phyloP scores from a whole-genome alignment of 2,329 filamentous ascomycete species.

The Scedosporium boydii region DNA sequence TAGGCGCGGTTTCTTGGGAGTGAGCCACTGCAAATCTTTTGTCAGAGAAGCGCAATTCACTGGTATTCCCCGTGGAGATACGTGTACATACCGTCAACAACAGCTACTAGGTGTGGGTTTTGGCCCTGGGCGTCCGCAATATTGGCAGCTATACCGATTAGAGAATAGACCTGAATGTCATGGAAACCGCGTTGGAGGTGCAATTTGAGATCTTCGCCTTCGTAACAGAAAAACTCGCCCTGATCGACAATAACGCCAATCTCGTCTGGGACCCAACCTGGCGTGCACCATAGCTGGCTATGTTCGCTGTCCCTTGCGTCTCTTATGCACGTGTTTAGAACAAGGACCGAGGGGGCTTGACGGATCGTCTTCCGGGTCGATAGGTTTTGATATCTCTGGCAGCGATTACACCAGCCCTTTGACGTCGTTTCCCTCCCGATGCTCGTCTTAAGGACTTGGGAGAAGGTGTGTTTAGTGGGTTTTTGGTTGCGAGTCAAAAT shows the following conservation, averaged over 20 bases:
- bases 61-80: conserved; percentile 11
- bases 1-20: conserved; percentile 29
- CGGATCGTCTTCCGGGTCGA: conserved; percentile 78
- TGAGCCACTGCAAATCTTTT: conserved; percentile 5
- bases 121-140: conserved; percentile 59
- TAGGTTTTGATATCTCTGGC: conserved; percentile 82
- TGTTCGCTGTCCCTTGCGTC: conserved; percentile 49
- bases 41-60: background rate
- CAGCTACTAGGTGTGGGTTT: conserved; percentile 82
- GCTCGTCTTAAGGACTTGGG: conserved; percentile 83
- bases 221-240: conserved; percentile 90
- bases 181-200: conserved; percentile 72
- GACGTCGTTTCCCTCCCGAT: conserved; percentile 83
- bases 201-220: conserved; percentile 77
- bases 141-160: conserved; percentile 82
- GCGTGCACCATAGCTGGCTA: conserved; percentile 75
- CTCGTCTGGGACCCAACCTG: conserved; percentile 86
- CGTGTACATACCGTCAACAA: conserved; percentile 61
- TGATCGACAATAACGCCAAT: conserved; percentile 86
- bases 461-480: conserved; percentile 59
- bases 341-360: conserved; percentile 72
- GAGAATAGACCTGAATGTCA: conserved; percentile 78
- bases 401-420: conserved; percentile 87
- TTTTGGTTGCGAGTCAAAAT: conserved; percentile 32
- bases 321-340: conserved; percentile 74